Evolutionary conservation across 768 basidiomycete genomes (phyloP).

Genomic region (Plicaturopsis crispa): DNA sequence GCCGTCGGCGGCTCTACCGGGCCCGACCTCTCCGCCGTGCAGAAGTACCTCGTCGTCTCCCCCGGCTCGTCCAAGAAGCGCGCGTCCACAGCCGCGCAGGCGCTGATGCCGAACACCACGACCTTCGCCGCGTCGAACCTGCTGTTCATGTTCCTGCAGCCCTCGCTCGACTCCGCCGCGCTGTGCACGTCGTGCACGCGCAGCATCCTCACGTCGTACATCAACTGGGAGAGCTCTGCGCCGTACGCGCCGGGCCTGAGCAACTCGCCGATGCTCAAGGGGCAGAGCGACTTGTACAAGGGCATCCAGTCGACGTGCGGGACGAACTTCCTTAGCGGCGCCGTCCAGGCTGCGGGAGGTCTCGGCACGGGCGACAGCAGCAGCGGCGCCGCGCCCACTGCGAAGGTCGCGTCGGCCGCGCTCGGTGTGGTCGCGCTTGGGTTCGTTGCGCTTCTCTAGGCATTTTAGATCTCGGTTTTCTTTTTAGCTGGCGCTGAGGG

Average conservation of each 20-base stretch:
- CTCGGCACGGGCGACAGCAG: conserved; percentile 27
- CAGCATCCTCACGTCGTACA: conserved; percentile 67
- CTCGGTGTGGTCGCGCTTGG: conserved; percentile 25
- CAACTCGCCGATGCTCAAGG: conserved; percentile 55
- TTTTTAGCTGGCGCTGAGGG: too few species aligned
- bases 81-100: conserved; percentile 24
- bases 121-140: conserved; percentile 56
- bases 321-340: conserved; percentile 56
- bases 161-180: conserved; percentile 32
- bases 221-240: conserved; percentile 58
- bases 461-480: too few species aligned
- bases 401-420: conserved; percentile 18
- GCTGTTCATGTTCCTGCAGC: conserved; percentile 71
- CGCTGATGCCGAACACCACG: conserved; percentile 42
- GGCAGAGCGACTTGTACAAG: conserved; percentile 60
- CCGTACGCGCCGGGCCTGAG: conserved; percentile 74
- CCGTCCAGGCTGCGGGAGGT: conserved; percentile 63
- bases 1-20: conserved; percentile 8
- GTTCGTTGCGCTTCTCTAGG: conserved; percentile 16
- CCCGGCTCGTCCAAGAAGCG: conserved; percentile 12
- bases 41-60: conserved; percentile 19
- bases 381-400: conserved; percentile 22
- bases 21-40: conserved; percentile 11
- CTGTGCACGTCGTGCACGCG: conserved; percentile 85
- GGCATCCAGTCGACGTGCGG: conserved; percentile 63